Evolutionary conservation across 2,329 filamentous ascomycete species (phyloP), one percentile per base, ranked within the genome.

Genomic region (Penicillium occitanis): DNA sequence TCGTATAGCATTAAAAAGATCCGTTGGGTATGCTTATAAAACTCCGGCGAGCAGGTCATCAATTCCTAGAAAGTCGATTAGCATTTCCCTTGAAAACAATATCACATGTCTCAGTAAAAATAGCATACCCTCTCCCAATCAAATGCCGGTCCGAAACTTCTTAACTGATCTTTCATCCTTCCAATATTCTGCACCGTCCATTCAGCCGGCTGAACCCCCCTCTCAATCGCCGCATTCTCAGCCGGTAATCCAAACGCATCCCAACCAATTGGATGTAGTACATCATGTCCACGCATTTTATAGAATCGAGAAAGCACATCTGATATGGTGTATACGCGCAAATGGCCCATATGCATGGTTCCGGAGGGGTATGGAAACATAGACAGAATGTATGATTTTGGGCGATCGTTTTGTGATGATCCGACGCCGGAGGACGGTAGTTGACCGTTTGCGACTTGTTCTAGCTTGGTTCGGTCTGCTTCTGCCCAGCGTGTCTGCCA

Each of bases 331-430:
- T 96, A 97, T 60, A 96, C 92, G 57, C 93, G 88, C 46, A 96
- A 82, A 76, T 97, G 93, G 14, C 93, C 93, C 68, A 96, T 87
- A 76, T 97, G 93, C 33, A 97, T 84, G 35, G 88, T 89, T 35
- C 93, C 93, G 0, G 93, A 96, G 0, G 93, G 93, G 76, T 97
- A 97, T 0, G 93, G 93, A 74, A 96, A 96, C 93, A 97, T 97
- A 70, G 93, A 90, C 63, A 96, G 83, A 68, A 96, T 87, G 76
- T 94, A 96, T 33, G 79, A 80, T 67, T 81, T 84, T 19, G 74
- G 75, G 70, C 78, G 77, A 35, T 69, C 63, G 25, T 71, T 71
- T 2, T 57, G 13, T 3, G 50, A 22, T 51, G 48, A 28, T 64
- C 66, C 44, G 51, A 42, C 37, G 22, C 63, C 57, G 22, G 57